Conservation (phyloP, 2,329 filamentous ascomycete genomes). For the Nannizziopsis barbatae region DNA sequence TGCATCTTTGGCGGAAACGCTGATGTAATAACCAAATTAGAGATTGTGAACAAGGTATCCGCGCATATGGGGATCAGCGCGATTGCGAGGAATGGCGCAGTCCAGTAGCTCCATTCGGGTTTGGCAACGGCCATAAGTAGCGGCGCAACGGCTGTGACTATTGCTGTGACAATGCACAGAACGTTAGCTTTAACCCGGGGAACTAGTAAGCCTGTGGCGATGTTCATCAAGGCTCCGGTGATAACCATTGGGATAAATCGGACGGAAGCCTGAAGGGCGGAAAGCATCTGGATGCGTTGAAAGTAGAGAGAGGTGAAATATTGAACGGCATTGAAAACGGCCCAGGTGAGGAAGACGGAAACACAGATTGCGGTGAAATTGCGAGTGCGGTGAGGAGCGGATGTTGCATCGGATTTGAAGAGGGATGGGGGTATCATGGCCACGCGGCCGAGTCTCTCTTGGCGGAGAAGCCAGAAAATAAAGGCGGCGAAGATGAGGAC, state of each 20-base stretch:
- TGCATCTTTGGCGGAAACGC: constrained; percentile 47
- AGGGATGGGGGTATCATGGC: constrained; percentile 50
- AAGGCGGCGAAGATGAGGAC: constrained; percentile 36
- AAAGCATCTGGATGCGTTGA: constrained; percentile 40
- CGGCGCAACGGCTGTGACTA: constrained; percentile 11
- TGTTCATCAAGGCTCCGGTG: constrained; percentile 23
- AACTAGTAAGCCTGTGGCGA: constrained; percentile 14
- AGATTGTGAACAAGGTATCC: constrained; percentile 34
- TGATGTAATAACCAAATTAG: constrained; percentile 44
- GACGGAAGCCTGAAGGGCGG: constrained; percentile 38
- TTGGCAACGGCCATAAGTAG: constrained; percentile 14
- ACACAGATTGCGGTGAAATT: constrained; percentile 43
- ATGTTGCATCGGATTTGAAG: constrained; percentile 44
- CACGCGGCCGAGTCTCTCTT: constrained; percentile 35
- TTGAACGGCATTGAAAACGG: constrained; percentile 28
- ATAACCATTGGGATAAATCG: constrained; percentile 39
- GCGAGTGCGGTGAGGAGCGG: constrained; percentile 36
- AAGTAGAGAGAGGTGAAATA: constrained; percentile 30
- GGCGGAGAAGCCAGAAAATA: constrained; percentile 42
- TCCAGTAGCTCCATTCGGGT: constrained; percentile 13
- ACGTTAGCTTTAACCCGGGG: constrained; percentile 10
- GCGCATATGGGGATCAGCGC: constrained; percentile 13
- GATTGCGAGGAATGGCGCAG: constrained; percentile 11
- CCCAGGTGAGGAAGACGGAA: constrained; percentile 36
- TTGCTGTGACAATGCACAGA: constrained; percentile 8